Evolutionary conservation across 768 basidiomycete genomes (phyloP), one percentile per base, ranked within the genome.

Genomic region (Trametes cinnabarina): DNA sequence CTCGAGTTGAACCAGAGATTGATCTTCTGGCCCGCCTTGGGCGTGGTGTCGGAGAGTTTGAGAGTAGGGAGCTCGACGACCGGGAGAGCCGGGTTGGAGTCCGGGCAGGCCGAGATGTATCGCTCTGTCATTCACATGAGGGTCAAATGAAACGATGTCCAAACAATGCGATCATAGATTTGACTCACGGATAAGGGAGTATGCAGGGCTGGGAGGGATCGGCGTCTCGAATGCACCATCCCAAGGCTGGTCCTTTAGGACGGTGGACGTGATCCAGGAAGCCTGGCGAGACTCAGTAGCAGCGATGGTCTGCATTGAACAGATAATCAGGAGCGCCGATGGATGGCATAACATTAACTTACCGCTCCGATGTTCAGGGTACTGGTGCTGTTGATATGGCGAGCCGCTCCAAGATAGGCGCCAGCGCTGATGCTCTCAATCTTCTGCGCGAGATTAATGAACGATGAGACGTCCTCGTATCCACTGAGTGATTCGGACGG

Each of bases 321-420:
- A 8, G 12, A 5, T 4, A 4, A 19, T 44, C 15, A 53, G 56
- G 3, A 6, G 2, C 8, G 19, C 2, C n/a, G 10, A 22, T 22
- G 32, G 9, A n/a, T n/a, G n/a, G n/a, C n/a, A n/a, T n/a, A n/a
- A n/a, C n/a, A n/a, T n/a, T n/a, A 3, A 15, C 66, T 47, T 46
- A 67, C 77, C 3, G 76, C 86, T 4, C 81, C 79, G 15, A 78
- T 77, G 6, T 80, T 80, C 17, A 82, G 68, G 66, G 80, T 82
- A 20, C 72, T 71, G 69, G 77, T 64, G 59, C 72, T 66, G 32
- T 65, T 50, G 57, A 83, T 68, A 59, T 70, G 72, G 15, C 73
- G 71, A 4, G 80, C 72, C 2, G 80, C 80, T 19, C 88, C 88
- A 53, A 80, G 75, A 66, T 85, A 88, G 9, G 84, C 83, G 11